Base-by-base conservation (phyloP, 2,329 filamentous ascomycete genomes). In the Ophiostoma ips region DNA sequence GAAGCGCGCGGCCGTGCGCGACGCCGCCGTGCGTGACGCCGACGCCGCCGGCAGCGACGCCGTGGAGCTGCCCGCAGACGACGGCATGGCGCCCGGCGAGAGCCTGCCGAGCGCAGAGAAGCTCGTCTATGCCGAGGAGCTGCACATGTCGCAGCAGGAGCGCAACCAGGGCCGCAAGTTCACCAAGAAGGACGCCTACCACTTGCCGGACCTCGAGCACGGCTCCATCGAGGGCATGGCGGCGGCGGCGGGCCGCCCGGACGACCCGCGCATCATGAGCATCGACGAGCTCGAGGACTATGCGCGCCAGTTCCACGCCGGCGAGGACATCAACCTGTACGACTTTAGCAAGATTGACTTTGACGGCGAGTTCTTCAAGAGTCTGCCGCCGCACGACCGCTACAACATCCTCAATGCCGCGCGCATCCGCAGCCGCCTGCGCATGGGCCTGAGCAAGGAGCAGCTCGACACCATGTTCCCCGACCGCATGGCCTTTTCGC, bases 301-400 rank as follows among this genome's bases (percentile, higher is more conserved):
- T 62, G 90, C 94, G 3, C 75, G 83, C 48, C 89, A 96, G 56
- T 96, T 96, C 60, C 79, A 95, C 59, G 80, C 79, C 53, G 92
- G 92, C 50, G 88, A 96, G 65, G 90, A 96, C 62, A 84, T 96
- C 58, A 82, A 83, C 56, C 66, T 89, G 5, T 96, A 96, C 65
- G 90, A 96, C 66, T 98, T 98, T 62, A 94, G 86, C 61, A 96
- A 96, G 66, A 98, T 98, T 58, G 92, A 98, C 62, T 98, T 96
- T 60, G 85, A 96, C 57, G 87, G 89, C 57, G 81, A 90, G 12
- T 98, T 98, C 66, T 98, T 98, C 68, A 79, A 84, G 63, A 95
- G 87, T 62, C 67, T 98, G 51, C 92, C 94, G 0, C 75, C 88
- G 1, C 83, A 83, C 2, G 92, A 98, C 68, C 79, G 90, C 46